Evolutionary conservation across 192 early-diverging fungal species (phyloP).

Genomic region (Haplosporangium gracile): DNA sequence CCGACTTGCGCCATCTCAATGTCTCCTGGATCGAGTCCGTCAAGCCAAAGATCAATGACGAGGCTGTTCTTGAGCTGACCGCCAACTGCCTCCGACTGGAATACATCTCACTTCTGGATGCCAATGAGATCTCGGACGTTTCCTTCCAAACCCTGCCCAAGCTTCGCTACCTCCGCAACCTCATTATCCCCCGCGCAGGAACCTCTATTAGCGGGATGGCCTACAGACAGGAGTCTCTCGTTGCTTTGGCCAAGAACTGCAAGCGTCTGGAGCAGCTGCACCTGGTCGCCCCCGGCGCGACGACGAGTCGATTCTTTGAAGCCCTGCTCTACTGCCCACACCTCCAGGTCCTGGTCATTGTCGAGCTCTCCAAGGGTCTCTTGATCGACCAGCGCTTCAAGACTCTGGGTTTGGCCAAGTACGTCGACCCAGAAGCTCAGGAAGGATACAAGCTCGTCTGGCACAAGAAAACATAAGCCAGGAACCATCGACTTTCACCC

Average conservation of each 20-base stretch:
- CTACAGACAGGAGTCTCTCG: conserved; percentile 44
- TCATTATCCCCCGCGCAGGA: conserved; percentile 46
- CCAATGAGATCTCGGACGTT: conserved; percentile 48
- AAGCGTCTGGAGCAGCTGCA: conserved; percentile 49
- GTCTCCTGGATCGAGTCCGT: conserved; percentile 52
- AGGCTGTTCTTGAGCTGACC: conserved; percentile 42
- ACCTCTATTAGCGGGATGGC: conserved; percentile 41
- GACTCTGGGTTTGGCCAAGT: conserved; percentile 44
- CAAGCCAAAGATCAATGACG: conserved; percentile 49
- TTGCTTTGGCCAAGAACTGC: conserved; percentile 47
- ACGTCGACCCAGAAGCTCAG: conserved; percentile 43
- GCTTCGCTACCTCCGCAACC: conserved; percentile 47
- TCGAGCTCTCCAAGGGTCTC: conserved; percentile 45
- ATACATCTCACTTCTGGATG: conserved; percentile 50
- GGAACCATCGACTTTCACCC: background rate
- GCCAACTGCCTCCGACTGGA: conserved; percentile 46
- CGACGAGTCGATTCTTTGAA: conserved; percentile 49
- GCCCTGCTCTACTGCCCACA: conserved; percentile 43
- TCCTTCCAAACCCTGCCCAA: conserved; percentile 50
- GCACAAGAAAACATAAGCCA: conserved; percentile 47
- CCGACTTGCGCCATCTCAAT: conserved; percentile 45
- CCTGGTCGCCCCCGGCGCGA: conserved; percentile 44
- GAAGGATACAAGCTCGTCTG: conserved; percentile 52
- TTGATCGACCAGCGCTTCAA: conserved; percentile 56
- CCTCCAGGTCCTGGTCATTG: conserved; percentile 48